phyloP scores from a whole-genome alignment of 2,329 filamentous ascomycete genomes.

The Calonectria pseudoturangicola region DNA sequence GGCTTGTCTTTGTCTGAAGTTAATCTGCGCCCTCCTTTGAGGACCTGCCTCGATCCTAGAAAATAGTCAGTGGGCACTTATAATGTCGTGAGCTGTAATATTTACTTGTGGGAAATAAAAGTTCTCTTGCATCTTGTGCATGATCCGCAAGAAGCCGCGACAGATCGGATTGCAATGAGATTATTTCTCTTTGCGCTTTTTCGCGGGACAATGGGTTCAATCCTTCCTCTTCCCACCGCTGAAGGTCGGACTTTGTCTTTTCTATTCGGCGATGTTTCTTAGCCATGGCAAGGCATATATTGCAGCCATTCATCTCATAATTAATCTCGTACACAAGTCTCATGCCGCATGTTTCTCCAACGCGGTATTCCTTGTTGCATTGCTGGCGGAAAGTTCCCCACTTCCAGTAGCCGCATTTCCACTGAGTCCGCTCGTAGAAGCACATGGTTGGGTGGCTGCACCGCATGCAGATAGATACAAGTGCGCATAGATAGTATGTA shows the following conservation, averaged over 20 bases:
- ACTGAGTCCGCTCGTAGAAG: slow-evolving; percentile 5
- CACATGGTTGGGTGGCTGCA: background rate
- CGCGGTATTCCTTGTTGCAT: background rate
- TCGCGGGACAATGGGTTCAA: background rate
- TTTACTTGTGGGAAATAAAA: background rate
- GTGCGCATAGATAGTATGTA: background rate
- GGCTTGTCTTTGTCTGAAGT: no score
- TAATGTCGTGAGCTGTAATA: no score
- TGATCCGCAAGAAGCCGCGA: background rate
- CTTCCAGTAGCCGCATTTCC: background rate
- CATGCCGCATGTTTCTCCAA: background rate
- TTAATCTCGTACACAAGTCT: background rate
- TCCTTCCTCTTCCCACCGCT: background rate
- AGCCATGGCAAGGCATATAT: background rate
- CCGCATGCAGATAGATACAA: background rate
- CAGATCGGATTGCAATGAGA: background rate
- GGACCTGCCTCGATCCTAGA: no score
- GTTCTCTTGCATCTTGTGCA: background rate
- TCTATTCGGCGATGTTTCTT: background rate
- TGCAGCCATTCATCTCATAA: background rate
- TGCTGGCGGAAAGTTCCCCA: background rate
- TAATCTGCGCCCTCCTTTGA: no score
- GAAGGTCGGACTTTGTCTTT: background rate
- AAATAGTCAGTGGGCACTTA: no score
- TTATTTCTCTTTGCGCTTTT: background rate